phyloP scores from a whole-genome alignment of 1,284 basidiomycete species.

The Sporisorium scitamineum region DNA sequence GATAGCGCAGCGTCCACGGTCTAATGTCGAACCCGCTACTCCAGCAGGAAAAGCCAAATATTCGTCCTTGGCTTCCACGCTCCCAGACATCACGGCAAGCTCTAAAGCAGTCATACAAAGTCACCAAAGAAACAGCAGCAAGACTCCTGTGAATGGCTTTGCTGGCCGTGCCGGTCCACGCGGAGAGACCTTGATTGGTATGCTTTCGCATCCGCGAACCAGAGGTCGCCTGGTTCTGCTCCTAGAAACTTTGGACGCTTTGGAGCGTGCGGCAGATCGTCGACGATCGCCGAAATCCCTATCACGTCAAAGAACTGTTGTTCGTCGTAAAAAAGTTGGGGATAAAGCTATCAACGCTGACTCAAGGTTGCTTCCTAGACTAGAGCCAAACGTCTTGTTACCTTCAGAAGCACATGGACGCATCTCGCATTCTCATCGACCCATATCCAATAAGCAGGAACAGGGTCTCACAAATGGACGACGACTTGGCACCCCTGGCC shows the following conservation, averaged over 20 bases:
- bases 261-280: constrained; percentile 23
- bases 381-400: neutral
- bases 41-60: neutral
- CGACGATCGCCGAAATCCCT: constrained; percentile 8
- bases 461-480: constrained; percentile 1
- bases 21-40: neutral
- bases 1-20: neutral
- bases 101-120: neutral
- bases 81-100: neutral
- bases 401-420: neutral
- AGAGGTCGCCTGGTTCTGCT: constrained; percentile 26
- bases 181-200: constrained; percentile 12
- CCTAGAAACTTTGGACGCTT: constrained; percentile 27
- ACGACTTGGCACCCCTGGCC: constrained; percentile 8
- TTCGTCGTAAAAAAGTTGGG: neutral
- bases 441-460: constrained; percentile 8
- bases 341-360: neutral
- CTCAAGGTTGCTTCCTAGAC: neutral
- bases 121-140: neutral
- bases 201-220: constrained; percentile 33
- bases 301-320: neutral
- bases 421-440: constrained; percentile 15
- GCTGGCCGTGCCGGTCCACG: neutral
- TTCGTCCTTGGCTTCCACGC: neutral
- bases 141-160: neutral